Base-by-base conservation (phyloP, 202 grass and related monocot species). In the Musa balbisiana region DNA sequence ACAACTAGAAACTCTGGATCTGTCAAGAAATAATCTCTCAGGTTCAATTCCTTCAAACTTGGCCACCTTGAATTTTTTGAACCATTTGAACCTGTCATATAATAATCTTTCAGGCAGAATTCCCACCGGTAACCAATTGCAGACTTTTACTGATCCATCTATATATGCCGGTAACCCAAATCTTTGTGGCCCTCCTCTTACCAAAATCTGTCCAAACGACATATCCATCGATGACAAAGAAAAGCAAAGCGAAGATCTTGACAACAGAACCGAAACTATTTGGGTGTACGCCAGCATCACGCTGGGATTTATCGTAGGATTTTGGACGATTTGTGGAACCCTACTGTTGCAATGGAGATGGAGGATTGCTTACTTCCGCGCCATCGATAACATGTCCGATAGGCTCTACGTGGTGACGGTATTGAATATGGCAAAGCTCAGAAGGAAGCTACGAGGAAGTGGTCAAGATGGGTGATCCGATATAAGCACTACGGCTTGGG, bases 31-130 rank as follows among this genome's bases (percentile, higher is more conserved):
- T 65, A 21, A 84, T 10, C 51, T 89, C 10, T 89, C 78, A 2
- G 69, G 84, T 27, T 60, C 52, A 53, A 86, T 89, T 43, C 87
- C 84, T 22, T 50, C 69, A 10, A 83, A 60, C 71, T 49, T 89
- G 22, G 8, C 73, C 14, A 1, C 9, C 21, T 55, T 84, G 9
- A 79, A 33, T 11, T 76, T 1, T 60, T 76, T 89, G 15, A 70
- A 51, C 19, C 0, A 0, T 0, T 49, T 85, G 49, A 83, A 89
- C 66, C 24, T 89, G 17, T 78, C 83, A 8, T 80, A 80, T 29
- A 89, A 89, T 49, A 55, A 82, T 73, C 67, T 89, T 11, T 86
- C 73, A 8, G 87, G 83, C 58, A 78, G 14, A 53, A 86, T 89
- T 19, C 87, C 87, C 9, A 66, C 49, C 51, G 83, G 73, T 19